Conservation (phyloP, 352 stramenopile genomes). For the Phytophthora vignae region DNA sequence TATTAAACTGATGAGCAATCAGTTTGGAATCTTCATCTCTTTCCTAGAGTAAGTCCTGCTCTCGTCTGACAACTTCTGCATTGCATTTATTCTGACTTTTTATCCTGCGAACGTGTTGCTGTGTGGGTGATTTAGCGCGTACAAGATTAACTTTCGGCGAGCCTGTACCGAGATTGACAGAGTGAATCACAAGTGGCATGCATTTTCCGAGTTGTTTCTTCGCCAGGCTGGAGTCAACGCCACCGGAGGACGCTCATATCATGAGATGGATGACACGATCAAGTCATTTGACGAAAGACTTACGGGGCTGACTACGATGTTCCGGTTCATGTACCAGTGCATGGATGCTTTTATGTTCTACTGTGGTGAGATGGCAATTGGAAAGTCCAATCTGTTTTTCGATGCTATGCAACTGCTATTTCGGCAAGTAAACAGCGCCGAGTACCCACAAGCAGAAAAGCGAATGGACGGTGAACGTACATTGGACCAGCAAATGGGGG, state of each 20-base stretch:
- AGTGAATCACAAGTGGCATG: conserved; percentile 61
- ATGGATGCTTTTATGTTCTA: conserved; percentile 80
- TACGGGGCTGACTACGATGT: conserved; percentile 55
- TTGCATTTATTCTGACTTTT: background rate
- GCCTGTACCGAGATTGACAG: conserved; percentile 63
- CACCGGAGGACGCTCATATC: conserved; percentile 35
- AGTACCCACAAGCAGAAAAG: conserved; percentile 66
- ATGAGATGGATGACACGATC: conserved; percentile 62
- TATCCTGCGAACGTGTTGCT: background rate
- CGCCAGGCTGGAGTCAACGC: conserved; percentile 33
- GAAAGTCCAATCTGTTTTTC: conserved; percentile 79
- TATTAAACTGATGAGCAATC: conserved; percentile 65
- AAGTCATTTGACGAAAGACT: conserved; percentile 37
- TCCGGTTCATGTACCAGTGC: conserved; percentile 87
- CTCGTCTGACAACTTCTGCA: background rate
- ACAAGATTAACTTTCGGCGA: conserved; percentile 73
- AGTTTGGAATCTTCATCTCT: conserved; percentile 64
- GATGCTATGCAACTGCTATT: conserved; percentile 78
- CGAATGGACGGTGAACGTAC: conserved; percentile 28
- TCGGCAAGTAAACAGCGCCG: conserved; percentile 68
- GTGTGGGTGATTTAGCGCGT: conserved; percentile 48
- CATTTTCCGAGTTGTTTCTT: conserved; percentile 62
- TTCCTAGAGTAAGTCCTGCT: conserved; percentile 67
- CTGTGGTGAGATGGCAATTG: conserved; percentile 82
- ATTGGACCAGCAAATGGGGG: conserved; percentile 3